Evolutionary conservation across 257 asterid species (phyloP).

Genomic region (Galeopsis tetrahit): DNA sequence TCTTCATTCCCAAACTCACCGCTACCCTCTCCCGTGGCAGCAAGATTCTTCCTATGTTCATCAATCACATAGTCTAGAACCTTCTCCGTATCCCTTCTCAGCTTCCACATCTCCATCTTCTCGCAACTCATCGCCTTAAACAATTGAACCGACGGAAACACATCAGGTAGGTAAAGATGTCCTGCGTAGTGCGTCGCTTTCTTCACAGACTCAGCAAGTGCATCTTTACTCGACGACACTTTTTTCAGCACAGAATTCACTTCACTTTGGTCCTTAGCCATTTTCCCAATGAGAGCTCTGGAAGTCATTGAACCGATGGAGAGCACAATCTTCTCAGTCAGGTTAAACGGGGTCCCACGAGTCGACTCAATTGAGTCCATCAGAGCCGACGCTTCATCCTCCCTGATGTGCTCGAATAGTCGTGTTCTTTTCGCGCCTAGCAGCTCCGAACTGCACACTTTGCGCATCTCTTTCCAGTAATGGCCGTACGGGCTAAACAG

Average conservation of each 20-base stretch:
- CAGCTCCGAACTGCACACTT: slow-evolving; percentile 23
- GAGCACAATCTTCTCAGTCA: not conserved
- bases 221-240: no score
- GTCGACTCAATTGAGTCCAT: slow-evolving; percentile 14
- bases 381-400: slow-evolving; percentile 23
- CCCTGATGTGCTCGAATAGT: slow-evolving; percentile 29
- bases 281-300: slow-evolving; percentile 34
- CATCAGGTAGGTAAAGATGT: slow-evolving; percentile 26
- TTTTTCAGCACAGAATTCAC: no score
- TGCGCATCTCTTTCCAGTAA: slow-evolving; percentile 37
- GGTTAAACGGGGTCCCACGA: not conserved
- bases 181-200: not conserved
- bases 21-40: not conserved
- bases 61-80: slow-evolving; percentile 21
- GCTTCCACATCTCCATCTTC: not conserved
- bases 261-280: not conserved
- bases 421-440: slow-evolving; percentile 28
- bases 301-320: slow-evolving; percentile 18
- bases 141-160: slow-evolving; percentile 37
- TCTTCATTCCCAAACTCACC: slow-evolving; percentile 24
- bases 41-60: slow-evolving; percentile 10
- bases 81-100: slow-evolving; percentile 20
- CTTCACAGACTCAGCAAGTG: not conserved
- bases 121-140: not conserved
- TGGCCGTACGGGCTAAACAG: slow-evolving; percentile 34